These are phyloP conservation scores for Nemania sp. DNA, from an alignment of 2,329 filamentous ascomycete genomes.

Conservation along the genomic window DNA sequence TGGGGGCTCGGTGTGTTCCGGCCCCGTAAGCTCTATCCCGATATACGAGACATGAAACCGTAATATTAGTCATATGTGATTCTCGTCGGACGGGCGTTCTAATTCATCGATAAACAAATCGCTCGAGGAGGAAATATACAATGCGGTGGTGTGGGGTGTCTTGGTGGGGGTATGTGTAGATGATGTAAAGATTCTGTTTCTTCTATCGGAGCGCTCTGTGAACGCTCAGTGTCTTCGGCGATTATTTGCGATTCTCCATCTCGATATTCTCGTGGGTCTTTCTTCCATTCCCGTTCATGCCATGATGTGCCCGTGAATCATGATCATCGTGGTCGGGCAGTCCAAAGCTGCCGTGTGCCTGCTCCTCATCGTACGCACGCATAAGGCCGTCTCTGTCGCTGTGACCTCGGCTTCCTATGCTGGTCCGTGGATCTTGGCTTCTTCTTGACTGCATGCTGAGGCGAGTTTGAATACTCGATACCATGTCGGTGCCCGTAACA, in stretches of 20 bases:
- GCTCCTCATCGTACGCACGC: constrained; percentile 85
- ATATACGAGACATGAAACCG: constrained; percentile 30
- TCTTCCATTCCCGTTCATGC: constrained; percentile 44
- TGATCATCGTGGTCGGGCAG: constrained; percentile 77
- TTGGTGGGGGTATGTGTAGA: constrained; percentile 9
- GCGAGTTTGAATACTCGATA: constrained; percentile 86
- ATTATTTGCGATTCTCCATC: constrained; percentile 51
- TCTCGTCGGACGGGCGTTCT: constrained; percentile 28
- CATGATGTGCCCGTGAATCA: constrained; percentile 44
- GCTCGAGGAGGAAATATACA: constrained; percentile 37
- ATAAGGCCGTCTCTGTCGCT: constrained; percentile 83
- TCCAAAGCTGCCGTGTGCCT: constrained; percentile 67
- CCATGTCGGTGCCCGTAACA: constrained; percentile 85
- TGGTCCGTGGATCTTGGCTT: constrained; percentile 67
- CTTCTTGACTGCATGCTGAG: constrained; percentile 90
- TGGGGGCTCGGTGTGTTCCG: constrained; percentile 9
- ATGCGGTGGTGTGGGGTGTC: constrained; percentile 29
- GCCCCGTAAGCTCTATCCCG: constrained; percentile 20
- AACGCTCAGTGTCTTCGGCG: no score
- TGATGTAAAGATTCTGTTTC: neutral
- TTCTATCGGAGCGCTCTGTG: constrained; percentile 14
- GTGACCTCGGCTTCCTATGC: constrained; percentile 62
- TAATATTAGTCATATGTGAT: constrained; percentile 35
- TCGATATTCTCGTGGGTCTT: constrained; percentile 53
- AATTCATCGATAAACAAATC: constrained; percentile 26